phyloP scores from a whole-genome alignment of 2,329 filamentous ascomycete species.

The Pseudocercospora macadamiae region DNA sequence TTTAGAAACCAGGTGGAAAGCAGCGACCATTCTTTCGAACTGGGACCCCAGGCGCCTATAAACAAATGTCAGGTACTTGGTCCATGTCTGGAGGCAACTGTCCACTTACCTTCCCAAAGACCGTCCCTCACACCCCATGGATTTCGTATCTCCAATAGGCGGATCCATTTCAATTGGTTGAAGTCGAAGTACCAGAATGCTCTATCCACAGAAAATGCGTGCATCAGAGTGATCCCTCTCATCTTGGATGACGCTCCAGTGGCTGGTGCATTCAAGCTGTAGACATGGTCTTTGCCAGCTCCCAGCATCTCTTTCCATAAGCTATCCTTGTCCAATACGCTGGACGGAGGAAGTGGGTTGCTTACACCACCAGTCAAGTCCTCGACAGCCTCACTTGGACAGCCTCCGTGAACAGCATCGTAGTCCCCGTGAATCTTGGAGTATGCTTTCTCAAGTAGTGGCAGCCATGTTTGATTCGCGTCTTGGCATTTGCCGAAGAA shows the following conservation, averaged over 20 bases:
- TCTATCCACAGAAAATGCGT: conserved; percentile 10
- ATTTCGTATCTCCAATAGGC: conserved; percentile 54
- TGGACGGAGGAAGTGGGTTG: conserved; percentile 25
- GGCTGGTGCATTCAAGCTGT: background rate
- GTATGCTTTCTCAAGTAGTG: conserved; percentile 77
- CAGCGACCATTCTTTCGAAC: conserved; percentile 78
- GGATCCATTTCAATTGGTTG: background rate
- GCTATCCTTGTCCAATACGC: conserved; percentile 18
- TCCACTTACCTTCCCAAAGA: conserved; percentile 72
- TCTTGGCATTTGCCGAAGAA: conserved; percentile 76
- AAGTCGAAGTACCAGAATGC: conserved; percentile 8
- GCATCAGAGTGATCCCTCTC: background rate
- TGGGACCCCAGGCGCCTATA: conserved; percentile 62
- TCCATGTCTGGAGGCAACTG: too few relatives aligned
- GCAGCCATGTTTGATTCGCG: conserved; percentile 78
- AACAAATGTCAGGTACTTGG: too few relatives aligned
- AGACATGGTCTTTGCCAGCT: background rate
- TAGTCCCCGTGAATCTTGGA: conserved; percentile 82
- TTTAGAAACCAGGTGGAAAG: conserved; percentile 63
- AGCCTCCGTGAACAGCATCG: conserved; percentile 71
- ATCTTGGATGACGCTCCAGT: background rate
- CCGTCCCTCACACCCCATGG: conserved; percentile 69
- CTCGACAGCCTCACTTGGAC: conserved; percentile 65
- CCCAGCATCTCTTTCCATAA: conserved; percentile 12
- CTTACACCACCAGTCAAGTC: conserved; percentile 51